Percentiles rank a stretch among this genome's conserved stretches.
These are phyloP conservation scores for Tylopilus sp. DNA, from an alignment of 1,284 basidiomycete species.

Conservation along the genomic window DNA sequence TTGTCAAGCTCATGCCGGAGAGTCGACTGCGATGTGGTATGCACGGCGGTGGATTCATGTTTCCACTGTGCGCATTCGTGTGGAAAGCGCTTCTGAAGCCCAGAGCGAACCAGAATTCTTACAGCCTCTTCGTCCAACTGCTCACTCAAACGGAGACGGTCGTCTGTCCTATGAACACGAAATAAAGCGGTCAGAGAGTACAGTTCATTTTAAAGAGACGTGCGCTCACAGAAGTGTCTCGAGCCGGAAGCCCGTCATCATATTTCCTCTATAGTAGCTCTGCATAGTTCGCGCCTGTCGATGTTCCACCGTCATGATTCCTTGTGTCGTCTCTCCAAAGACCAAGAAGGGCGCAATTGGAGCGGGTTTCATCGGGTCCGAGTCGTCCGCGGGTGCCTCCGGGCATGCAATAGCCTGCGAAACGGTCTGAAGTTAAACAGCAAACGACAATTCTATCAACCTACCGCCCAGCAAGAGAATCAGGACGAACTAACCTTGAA, in stretches of 20 bases:
- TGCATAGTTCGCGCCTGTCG: slow-evolving; percentile 10
- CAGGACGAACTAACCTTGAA: slow-evolving; percentile 35
- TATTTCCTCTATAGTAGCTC: slow-evolving; percentile 1
- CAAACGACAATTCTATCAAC: not conserved
- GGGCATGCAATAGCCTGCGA: slow-evolving; percentile 15
- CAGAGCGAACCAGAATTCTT: slow-evolving; percentile 28
- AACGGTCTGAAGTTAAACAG: slow-evolving; percentile 9
- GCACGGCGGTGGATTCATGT: not conserved
- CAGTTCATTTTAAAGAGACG: not conserved
- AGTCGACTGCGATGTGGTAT: not conserved
- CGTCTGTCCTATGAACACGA: slow-evolving; percentile 11
- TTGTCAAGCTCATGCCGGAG: not conserved
- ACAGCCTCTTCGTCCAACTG: slow-evolving; percentile 30
- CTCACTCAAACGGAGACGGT: slow-evolving; percentile 28
- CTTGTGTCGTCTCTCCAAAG: slow-evolving; percentile 36
- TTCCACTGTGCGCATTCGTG: not conserved
- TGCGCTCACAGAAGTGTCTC: slow-evolving; percentile 16
- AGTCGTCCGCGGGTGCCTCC: slow-evolving; percentile 5
- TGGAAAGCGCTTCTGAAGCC: slow-evolving; percentile 30
- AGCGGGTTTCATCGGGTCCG: slow-evolving; percentile 10
- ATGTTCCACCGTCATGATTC: slow-evolving; percentile 32
- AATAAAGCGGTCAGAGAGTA: not conserved
- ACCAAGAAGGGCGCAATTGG: slow-evolving; percentile 28
- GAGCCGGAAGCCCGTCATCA: slow-evolving; percentile 14
- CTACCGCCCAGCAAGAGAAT: not conserved